Conservation (phyloP, 1,284 basidiomycete genomes). For the Ceratobasidium theobromae region DNA sequence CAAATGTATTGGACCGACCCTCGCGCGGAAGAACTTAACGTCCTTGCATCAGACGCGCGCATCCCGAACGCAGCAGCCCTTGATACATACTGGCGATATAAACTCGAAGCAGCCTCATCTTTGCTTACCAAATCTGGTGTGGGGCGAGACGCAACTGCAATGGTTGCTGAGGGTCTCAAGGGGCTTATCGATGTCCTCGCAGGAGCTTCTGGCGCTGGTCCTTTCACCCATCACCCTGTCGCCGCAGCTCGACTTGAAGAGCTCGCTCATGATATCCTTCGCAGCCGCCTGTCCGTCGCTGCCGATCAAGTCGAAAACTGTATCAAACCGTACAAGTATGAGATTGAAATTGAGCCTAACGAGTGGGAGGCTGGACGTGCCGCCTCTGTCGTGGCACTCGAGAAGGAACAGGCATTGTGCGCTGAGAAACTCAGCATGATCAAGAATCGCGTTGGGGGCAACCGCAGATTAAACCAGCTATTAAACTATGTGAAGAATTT, state of each 20-base stretch:
- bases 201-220: constrained; percentile 51
- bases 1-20: constrained; percentile 97
- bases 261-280: constrained; percentile 89
- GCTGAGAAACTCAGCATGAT: constrained; percentile 86
- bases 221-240: constrained; percentile 87
- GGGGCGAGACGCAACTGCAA: constrained; percentile 89
- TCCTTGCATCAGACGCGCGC: constrained; percentile 69
- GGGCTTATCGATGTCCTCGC: constrained; percentile 87
- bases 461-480: constrained; percentile 73
- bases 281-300: constrained; percentile 88
- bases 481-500: constrained; percentile 80
- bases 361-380: constrained; percentile 90
- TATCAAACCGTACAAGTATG: constrained; percentile 99
- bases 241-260: constrained; percentile 87
- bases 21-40: constrained; percentile 72
- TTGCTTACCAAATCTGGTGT: constrained; percentile 95
- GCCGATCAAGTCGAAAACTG: constrained; percentile 99
- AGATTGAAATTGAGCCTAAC: constrained; percentile 81
- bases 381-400: constrained; percentile 75
- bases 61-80: constrained; percentile 70
- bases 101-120: constrained; percentile 89
- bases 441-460: constrained; percentile 80
- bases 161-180: constrained; percentile 94
- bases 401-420: constrained; percentile 82
- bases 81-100: constrained; percentile 94